Base-by-base conservation (phyloP, 1,284 basidiomycete genomes). In the Rhizopogon parksii region DNA sequence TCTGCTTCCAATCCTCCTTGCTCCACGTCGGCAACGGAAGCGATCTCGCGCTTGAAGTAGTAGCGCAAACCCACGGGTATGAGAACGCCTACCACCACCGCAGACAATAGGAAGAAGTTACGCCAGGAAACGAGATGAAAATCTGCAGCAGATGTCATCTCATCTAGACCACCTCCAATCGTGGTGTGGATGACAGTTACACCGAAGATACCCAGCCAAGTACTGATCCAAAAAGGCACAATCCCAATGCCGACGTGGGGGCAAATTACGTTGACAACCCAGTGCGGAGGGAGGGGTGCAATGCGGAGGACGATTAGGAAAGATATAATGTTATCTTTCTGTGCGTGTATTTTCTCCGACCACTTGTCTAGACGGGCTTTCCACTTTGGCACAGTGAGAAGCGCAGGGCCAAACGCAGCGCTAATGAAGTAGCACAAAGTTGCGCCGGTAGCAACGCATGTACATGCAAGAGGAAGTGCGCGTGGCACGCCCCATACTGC, bases 261-360 rank as follows among this genome's bases (percentile, higher is more conserved):
- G 49, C 91, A 88, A 12, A 97, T 74, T 50, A 97, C 79, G 69
- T 98, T 98, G 59, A 97, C 85, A 47, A 95, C 84, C 93, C 94
- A 96, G 65, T 99, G 95, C 3, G 95, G 95, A 2, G 95, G 95
- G 14, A 98, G 78, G 0, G 95, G 95, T 11, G 94, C 90, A 61
- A 99, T 97, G 51, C 91, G 85, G 32, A 96, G 75, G 17, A 98
- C 83, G 66, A 98, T 89, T 57, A 98, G 80, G 69, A 95, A 96
- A 19, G 88, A 85, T 19, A 95, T 74, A 64, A 94, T 74, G 68
- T 94, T 89, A 58, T 85, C 82, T 53, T 79, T 79, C 67, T 92
- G 88, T 4, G 75, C 71, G 36, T 71, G 71, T 39, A 98, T 81
- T 65, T 83, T 85, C 2, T 74, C 76, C 0, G 83, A 80, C 92